phyloP scores from a whole-genome alignment of 1,284 basidiomycete genomes.

The Trichosporon asahii region DNA sequence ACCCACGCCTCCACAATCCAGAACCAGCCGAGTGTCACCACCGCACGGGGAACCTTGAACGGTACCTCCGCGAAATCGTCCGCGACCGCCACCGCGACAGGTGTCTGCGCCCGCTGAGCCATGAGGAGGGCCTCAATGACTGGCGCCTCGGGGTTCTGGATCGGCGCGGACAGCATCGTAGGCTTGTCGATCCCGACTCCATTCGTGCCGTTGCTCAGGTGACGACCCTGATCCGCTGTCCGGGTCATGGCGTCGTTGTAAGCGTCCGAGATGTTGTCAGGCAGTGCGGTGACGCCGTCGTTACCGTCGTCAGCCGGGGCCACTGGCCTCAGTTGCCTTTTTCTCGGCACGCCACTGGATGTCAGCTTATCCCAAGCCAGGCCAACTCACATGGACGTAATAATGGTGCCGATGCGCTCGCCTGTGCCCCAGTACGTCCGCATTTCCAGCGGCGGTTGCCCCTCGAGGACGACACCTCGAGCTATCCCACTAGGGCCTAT shows the following conservation, averaged over 20 bases:
- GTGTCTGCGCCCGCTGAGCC: conserved; percentile 40
- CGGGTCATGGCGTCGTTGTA: background rate
- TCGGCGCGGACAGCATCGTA: background rate
- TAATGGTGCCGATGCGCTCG: conserved; percentile 35
- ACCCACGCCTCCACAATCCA: conserved; percentile 50
- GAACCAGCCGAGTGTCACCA: conserved; percentile 49
- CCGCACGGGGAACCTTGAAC: conserved; percentile 39
- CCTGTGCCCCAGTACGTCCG: conserved; percentile 37
- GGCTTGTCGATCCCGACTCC: background rate
- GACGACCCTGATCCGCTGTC: background rate
- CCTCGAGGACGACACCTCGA: conserved; percentile 45
- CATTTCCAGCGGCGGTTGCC: conserved; percentile 22
- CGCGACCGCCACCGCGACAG: conserved; percentile 40
- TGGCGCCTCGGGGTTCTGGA: conserved; percentile 8
- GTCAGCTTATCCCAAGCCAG: background rate
- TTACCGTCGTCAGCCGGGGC: background rate
- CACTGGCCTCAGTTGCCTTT: background rate
- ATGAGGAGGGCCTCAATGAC: conserved; percentile 38
- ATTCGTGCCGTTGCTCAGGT: background rate
- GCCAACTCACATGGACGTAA: conserved; percentile 33
- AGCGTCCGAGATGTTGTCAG: conserved; percentile 11
- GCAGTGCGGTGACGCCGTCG: background rate
- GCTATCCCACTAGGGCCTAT: conserved; percentile 42
- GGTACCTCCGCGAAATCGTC: conserved; percentile 40
- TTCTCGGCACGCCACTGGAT: background rate